Conservation (phyloP, 163 green algal genomes). For the Volvox carteri region DNA sequence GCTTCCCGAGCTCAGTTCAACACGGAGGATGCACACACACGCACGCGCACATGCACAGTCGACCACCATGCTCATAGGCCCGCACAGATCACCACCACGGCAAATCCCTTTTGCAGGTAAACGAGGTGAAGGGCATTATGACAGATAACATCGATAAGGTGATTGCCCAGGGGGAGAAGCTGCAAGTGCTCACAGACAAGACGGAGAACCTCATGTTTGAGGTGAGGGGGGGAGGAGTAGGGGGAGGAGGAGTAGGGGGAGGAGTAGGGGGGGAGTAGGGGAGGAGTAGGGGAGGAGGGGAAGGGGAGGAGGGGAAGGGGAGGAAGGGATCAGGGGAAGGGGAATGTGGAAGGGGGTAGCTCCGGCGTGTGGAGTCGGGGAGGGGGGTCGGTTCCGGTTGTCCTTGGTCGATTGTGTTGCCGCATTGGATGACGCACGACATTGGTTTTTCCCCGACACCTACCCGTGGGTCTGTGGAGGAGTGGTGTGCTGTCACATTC, state of each 20-base stretch:
- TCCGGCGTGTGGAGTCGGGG: background rate
- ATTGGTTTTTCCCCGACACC: no score
- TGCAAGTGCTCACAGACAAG: constrained; percentile 98
- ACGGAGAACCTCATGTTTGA: constrained; percentile 91
- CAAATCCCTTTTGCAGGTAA: no score
- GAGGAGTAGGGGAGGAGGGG: background rate
- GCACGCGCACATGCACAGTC: no score
- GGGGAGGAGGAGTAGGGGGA: background rate
- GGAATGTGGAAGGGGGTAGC: background rate
- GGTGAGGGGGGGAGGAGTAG: constrained; percentile 27
- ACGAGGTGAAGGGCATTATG: constrained; percentile 79
- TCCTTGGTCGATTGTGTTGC: background rate
- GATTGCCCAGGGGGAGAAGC: constrained; percentile 96
- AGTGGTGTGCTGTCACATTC: no score
- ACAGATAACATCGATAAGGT: constrained; percentile 97
- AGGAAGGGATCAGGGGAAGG: background rate
- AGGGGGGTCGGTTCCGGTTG: background rate
- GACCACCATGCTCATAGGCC: no score
- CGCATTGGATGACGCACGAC: no score
- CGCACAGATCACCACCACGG: no score
- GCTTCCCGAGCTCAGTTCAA: no score
- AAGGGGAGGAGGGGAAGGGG: background rate
- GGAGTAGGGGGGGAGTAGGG: background rate
- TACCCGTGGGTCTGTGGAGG: no score
- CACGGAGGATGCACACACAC: no score